Conservation (phyloP, 1,284 basidiomycete genomes). For the Caloboletus firmus region DNA sequence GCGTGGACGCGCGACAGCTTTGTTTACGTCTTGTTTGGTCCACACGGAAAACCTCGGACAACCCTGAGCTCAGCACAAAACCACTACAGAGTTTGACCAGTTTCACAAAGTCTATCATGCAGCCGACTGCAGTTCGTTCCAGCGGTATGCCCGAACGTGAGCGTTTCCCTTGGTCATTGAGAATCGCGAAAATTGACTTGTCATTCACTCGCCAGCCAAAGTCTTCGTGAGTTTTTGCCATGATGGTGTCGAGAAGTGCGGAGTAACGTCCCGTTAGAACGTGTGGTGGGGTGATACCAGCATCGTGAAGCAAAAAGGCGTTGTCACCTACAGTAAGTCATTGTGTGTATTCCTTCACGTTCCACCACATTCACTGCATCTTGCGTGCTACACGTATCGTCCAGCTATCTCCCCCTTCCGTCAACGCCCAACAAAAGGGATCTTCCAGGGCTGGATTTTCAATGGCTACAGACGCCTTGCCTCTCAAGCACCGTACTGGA, state of each 20-base stretch:
- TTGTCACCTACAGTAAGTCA: conserved; percentile 77
- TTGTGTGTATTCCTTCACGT: not conserved
- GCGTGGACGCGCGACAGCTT: conserved; percentile 5
- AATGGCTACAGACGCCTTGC: conserved; percentile 83
- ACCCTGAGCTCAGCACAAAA: not conserved
- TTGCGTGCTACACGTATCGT: not conserved
- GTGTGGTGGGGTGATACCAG: conserved; percentile 91
- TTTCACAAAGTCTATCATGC: conserved; percentile 49
- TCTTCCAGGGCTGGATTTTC: conserved; percentile 78
- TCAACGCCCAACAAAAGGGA: conserved; percentile 70
- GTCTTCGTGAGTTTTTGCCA: conserved; percentile 58
- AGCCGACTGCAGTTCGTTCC: conserved; percentile 49
- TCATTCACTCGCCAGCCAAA: conserved; percentile 43
- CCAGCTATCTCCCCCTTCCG: conserved; percentile 81
- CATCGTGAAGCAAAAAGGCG: conserved; percentile 71
- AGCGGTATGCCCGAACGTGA: conserved; percentile 73
- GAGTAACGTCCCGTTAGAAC: conserved; percentile 51
- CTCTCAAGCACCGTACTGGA: conserved; percentile 77
- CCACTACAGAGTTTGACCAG: not conserved
- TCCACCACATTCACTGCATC: conserved; percentile 1
- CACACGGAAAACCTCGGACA: conserved; percentile 36
- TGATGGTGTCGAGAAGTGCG: conserved; percentile 4
- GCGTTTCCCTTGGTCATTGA: conserved; percentile 29
- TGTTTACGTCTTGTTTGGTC: conserved; percentile 36
- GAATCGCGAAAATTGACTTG: conserved; percentile 1